phyloP scores from a whole-genome alignment of 2,329 filamentous ascomycete genomes.

The Raffaelea arxii region DNA sequence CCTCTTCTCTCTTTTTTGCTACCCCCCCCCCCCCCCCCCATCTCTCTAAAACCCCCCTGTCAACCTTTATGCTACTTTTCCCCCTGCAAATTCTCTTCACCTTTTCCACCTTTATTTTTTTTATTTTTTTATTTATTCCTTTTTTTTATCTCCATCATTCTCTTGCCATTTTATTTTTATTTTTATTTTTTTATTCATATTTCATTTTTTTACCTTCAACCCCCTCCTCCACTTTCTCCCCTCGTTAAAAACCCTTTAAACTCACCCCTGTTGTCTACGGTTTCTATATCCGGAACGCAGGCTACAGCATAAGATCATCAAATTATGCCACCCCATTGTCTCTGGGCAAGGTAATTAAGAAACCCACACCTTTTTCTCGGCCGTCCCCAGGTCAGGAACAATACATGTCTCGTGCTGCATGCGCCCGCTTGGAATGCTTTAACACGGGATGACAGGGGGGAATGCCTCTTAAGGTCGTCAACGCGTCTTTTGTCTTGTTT shows the following conservation, averaged over 20 bases:
- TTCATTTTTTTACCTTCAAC: not conserved
- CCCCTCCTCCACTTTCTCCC: not conserved
- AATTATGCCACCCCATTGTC: conserved; percentile 45
- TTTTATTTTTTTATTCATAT: too few relatives aligned
- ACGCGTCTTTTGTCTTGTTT: conserved; percentile 7
- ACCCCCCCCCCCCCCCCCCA: not conserved
- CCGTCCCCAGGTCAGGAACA: conserved; percentile 31
- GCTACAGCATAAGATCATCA: conserved; percentile 49
- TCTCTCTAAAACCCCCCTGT: too few relatives aligned
- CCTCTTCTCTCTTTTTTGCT: not conserved
- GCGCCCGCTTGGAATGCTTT: conserved; percentile 38
- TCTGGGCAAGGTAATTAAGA: conserved; percentile 33
- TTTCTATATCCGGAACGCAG: conserved; percentile 42
- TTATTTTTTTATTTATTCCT: too few relatives aligned
- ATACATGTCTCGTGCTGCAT: conserved; percentile 37
- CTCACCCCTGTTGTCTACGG: conserved; percentile 12
- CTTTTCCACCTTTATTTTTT: too few relatives aligned
- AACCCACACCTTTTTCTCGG: conserved; percentile 21
- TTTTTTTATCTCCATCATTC: too few relatives aligned
- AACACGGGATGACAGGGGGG: conserved; percentile 30
- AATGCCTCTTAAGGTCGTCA: conserved; percentile 15
- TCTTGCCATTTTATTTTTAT: too few relatives aligned
- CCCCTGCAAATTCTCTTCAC: too few relatives aligned
- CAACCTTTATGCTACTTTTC: too few relatives aligned
- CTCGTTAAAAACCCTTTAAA: too few relatives aligned